Percentiles rank a stretch among this genome's conserved stretches.
Evolutionary conservation across 345 rosid genomes (phyloP).

Genomic region (Arabis alpina): DNA sequence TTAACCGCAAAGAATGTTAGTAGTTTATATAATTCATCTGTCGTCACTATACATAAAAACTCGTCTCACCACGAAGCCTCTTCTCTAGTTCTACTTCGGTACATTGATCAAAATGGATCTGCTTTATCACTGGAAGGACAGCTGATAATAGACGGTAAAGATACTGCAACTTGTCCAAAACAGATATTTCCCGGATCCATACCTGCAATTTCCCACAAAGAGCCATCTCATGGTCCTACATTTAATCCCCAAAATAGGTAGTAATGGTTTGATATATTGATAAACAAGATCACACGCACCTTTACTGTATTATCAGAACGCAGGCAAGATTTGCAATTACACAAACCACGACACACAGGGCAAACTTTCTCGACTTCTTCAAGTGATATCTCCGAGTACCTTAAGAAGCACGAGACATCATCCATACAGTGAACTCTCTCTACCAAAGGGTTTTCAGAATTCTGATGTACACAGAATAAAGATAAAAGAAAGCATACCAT

Average conservation of each 20-base stretch:
- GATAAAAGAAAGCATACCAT: constrained; percentile 56
- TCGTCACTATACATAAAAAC: constrained; percentile 19
- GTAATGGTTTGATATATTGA: constrained; percentile 12
- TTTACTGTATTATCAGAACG: constrained; percentile 83
- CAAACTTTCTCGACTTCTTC: constrained; percentile 89
- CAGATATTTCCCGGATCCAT: constrained; percentile 74
- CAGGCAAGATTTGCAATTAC: constrained; percentile 86
- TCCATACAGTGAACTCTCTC: background rate
- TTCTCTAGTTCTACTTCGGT: constrained; percentile 87
- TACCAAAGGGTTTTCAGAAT: constrained; percentile 5
- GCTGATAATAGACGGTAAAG: constrained; percentile 76
- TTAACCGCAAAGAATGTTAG: constrained; percentile 5
- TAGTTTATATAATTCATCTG: constrained; percentile 15
- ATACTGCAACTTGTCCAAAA: constrained; percentile 84
- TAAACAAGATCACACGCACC: constrained; percentile 49
- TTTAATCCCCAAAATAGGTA: background rate
- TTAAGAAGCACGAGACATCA: constrained; percentile 38
- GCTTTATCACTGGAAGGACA: constrained; percentile 87
- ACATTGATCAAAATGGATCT: constrained; percentile 85
- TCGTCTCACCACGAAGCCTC: constrained; percentile 69
- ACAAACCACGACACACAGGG: constrained; percentile 94
- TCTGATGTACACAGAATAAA: background rate
- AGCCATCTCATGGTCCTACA: constrained; percentile 25
- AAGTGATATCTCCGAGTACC: constrained; percentile 66
- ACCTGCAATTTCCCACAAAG: constrained; percentile 53